These are phyloP conservation scores for Myxozyma nipponensis DNA, from an alignment of 805 yeast species.

Conservation along the genomic window DNA sequence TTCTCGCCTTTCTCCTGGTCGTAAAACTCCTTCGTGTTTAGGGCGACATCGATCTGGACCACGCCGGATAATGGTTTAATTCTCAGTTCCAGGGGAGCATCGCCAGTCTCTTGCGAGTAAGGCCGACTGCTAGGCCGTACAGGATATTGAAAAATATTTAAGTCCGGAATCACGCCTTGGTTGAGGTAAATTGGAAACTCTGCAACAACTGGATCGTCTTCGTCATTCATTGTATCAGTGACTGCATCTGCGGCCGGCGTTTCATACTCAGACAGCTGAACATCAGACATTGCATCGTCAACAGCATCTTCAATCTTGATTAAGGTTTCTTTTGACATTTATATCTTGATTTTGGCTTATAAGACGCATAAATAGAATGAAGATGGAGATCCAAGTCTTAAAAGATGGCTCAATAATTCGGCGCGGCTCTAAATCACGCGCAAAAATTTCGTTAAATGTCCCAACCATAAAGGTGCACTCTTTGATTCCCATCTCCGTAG, in stretches of 20 bases:
- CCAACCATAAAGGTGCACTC: too few relatives aligned
- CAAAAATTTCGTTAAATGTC: too few relatives aligned
- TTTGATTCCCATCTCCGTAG: too few relatives aligned
- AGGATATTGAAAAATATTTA: constrained; percentile 57
- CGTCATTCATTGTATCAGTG: constrained; percentile 34
- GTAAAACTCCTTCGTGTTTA: constrained; percentile 63
- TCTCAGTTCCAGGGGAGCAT: constrained; percentile 45
- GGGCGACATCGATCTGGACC: constrained; percentile 72
- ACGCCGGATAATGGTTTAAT: constrained; percentile 60
- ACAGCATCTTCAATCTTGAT: too few relatives aligned
- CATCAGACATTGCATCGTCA: too few relatives aligned
- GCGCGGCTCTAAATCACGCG: too few relatives aligned
- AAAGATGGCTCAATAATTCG: too few relatives aligned
- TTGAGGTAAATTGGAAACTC: constrained; percentile 57
- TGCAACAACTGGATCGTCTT: constrained; percentile 56
- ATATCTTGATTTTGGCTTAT: too few relatives aligned
- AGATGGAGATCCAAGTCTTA: too few relatives aligned
- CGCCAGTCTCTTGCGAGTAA: constrained; percentile 38
- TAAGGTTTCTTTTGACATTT: too few relatives aligned
- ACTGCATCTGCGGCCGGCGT: constrained; percentile 20
- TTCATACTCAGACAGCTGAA: neutral
- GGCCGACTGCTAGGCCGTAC: constrained; percentile 50
- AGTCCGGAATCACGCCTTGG: constrained; percentile 31
- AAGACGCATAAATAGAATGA: too few relatives aligned
- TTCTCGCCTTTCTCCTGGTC: constrained; percentile 59